Percentiles rank a stretch among this genome's conserved stretches.
Conservation (phyloP, 73 alveolate genomes). For the Paramecium pentaurelia region DNA sequence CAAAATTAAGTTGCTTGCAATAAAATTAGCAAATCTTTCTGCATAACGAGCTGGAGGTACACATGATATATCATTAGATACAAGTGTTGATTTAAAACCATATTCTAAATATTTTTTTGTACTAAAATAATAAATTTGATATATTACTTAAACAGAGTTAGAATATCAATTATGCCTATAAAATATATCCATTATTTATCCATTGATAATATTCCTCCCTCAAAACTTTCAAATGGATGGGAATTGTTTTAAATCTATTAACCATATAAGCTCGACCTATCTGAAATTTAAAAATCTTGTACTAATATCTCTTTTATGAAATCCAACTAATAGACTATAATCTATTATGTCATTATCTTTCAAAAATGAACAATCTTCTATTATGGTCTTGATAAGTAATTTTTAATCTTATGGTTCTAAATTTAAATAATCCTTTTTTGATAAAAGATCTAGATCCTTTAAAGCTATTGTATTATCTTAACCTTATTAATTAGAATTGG, state of each 20-base stretch:
- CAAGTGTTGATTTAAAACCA: constrained; percentile 56
- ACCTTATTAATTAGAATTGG: constrained; percentile 18
- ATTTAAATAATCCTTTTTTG: constrained; percentile 49
- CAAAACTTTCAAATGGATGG: constrained; percentile 56
- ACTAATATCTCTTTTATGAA: constrained; percentile 65
- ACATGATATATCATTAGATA: background rate
- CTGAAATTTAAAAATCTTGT: constrained; percentile 40
- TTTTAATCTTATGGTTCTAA: constrained; percentile 21
- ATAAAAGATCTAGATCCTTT: constrained; percentile 85
- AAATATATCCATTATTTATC: constrained; percentile 76
- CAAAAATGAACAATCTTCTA: constrained; percentile 76
- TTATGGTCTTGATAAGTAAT: constrained; percentile 65
- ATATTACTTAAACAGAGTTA: constrained; percentile 64
- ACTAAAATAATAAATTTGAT: background rate
- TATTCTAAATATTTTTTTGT: constrained; percentile 76
- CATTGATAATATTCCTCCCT: constrained; percentile 74
- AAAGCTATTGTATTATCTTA: constrained; percentile 77
- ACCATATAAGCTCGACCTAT: background rate
- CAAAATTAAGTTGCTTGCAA: background rate
- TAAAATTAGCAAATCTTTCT: constrained; percentile 7
- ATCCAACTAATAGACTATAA: constrained; percentile 88
- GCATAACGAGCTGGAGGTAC: constrained; percentile 10
- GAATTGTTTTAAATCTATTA: background rate
- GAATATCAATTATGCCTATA: constrained; percentile 92
- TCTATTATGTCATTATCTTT: constrained; percentile 75